These are phyloP conservation scores for Rubia peregrina DNA, from an alignment of 305 asterid species.

Conservation along the genomic window DNA sequence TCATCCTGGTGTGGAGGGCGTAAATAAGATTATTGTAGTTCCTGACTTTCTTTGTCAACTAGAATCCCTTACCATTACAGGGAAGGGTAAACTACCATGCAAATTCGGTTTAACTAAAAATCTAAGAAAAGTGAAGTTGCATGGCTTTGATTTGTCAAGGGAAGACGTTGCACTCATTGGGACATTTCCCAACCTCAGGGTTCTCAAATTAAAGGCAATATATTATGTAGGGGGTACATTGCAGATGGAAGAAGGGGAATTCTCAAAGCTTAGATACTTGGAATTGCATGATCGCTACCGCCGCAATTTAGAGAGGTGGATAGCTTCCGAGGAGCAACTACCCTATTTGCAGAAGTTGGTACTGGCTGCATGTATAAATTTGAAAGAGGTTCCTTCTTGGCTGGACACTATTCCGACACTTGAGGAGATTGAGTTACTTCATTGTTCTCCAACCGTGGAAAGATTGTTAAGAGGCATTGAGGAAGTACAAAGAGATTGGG, in stretches of 20 bases:
- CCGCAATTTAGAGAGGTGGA: neutral
- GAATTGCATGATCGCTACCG: neutral
- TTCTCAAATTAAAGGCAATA: neutral
- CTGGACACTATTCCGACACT: neutral
- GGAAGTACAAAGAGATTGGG: neutral
- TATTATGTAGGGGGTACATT: neutral
- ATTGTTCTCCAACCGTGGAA: neutral
- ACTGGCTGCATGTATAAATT: neutral
- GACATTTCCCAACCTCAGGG: neutral
- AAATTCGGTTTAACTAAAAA: neutral
- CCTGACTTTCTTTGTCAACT: neutral
- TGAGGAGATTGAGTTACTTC: neutral
- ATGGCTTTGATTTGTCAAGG: neutral
- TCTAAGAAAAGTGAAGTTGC: neutral
- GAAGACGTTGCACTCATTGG: neutral
- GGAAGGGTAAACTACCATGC: neutral
- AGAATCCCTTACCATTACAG: neutral
- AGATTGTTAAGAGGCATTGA: neutral
- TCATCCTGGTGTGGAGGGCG: too few species aligned
- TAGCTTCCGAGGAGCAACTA: neutral
- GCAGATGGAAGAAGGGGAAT: slow-evolving; percentile 1
- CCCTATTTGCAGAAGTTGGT: neutral
- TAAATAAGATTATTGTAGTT: slow-evolving; percentile 2
- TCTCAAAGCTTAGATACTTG: neutral
- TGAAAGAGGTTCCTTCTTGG: neutral